These are phyloP conservation scores for Prunus mongolica DNA, from an alignment of 306 rosid species.

Conservation along the genomic window DNA sequence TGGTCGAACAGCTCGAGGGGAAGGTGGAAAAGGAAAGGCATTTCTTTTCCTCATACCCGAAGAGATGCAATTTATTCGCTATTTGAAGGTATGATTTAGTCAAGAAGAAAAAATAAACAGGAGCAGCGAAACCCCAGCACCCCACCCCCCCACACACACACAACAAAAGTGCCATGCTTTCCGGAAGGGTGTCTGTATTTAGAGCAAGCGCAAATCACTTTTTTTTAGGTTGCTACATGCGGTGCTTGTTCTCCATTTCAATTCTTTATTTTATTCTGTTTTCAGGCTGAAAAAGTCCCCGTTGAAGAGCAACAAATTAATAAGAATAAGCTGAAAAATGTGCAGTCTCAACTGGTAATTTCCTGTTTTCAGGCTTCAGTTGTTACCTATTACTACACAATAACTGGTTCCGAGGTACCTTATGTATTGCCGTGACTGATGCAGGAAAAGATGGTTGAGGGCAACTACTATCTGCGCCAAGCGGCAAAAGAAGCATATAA, in stretches of 20 bases:
- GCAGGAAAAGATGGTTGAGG: conserved; percentile 81
- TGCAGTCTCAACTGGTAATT: conserved; percentile 79
- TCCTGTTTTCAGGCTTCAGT: not conserved
- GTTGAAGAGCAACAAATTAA: conserved; percentile 61
- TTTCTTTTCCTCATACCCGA: conserved; percentile 77
- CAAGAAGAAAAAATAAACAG: not conserved
- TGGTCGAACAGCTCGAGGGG: conserved; percentile 99
- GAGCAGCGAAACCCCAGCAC: not conserved
- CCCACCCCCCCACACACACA: no score
- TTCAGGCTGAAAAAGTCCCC: conserved; percentile 86
- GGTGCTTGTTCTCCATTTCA: no score
- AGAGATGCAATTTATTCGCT: conserved; percentile 74
- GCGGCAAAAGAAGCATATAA: conserved; percentile 89
- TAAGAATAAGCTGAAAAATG: conserved; percentile 73
- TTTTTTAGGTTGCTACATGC: no score
- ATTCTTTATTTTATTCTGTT: not conserved
- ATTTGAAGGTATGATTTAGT: conserved; percentile 55
- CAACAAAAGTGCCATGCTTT: not conserved
- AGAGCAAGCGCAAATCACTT: not conserved
- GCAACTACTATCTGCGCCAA: conserved; percentile 60
- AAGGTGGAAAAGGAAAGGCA: conserved; percentile 87
- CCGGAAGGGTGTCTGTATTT: not conserved
- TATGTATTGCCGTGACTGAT: conserved; percentile 11
- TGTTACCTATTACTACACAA: not conserved
- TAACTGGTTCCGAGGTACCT: not conserved